A percentile compares a stretch with the other conserved stretches of the same genome.
phyloP scores from a whole-genome alignment of 345 rosid genomes.

The Sonneratia caseolaris region DNA sequence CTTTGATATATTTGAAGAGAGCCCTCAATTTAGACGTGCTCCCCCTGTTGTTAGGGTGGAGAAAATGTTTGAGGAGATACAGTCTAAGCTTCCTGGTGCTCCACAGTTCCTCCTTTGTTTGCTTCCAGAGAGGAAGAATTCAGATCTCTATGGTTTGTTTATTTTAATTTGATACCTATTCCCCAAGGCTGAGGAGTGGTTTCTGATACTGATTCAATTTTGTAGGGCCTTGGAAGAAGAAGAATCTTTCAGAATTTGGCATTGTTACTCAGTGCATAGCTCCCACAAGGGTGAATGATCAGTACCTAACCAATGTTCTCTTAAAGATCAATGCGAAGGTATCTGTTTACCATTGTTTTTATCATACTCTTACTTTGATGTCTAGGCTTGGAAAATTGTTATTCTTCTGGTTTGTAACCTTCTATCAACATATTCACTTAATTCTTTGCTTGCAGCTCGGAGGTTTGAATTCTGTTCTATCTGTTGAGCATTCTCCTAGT shows the following conservation, averaged over 20 bases:
- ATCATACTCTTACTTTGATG: neutral
- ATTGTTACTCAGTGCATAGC: constrained; percentile 87
- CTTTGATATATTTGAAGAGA: constrained; percentile 29
- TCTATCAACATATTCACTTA: neutral
- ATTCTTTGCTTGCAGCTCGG: constrained; percentile 50
- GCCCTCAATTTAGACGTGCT: constrained; percentile 23
- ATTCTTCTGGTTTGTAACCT: neutral
- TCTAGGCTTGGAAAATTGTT: neutral
- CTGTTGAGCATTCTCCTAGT: constrained; percentile 54
- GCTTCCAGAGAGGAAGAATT: constrained; percentile 44
- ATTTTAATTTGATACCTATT: neutral
- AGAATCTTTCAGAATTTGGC: constrained; percentile 64
- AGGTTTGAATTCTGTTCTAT: constrained; percentile 65
- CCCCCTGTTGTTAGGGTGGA: constrained; percentile 35
- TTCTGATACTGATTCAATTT: constrained; percentile 3
- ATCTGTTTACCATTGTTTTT: neutral
- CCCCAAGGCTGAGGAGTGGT: constrained; percentile 21
- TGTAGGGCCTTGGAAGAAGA: constrained; percentile 85
- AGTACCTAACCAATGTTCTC: constrained; percentile 73
- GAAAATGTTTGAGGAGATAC: constrained; percentile 31
- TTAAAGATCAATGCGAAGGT: constrained; percentile 96
- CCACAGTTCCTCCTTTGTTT: constrained; percentile 39
- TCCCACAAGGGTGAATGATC: constrained; percentile 62
- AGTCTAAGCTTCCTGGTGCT: constrained; percentile 26
- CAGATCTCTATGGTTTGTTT: constrained; percentile 37